Percentiles rank a stretch among this genome's conserved stretches.
Evolutionary conservation across 305 asterid genomes (phyloP).

Genomic region (Ilex paraguariensis): DNA sequence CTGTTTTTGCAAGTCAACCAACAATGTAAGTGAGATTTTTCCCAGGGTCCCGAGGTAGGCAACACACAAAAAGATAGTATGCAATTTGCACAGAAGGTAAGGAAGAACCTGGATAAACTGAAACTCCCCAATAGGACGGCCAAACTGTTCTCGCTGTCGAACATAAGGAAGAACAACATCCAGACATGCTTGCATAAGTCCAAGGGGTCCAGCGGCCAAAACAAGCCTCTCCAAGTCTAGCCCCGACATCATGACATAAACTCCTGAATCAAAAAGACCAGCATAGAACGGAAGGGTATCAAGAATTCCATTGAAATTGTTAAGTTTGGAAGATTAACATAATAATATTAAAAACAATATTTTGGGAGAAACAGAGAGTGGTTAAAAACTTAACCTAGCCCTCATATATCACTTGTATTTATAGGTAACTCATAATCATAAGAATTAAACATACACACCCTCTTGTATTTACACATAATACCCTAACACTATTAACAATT

Average conservation of each 20-base stretch:
- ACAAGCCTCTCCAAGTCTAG: constrained; percentile 96
- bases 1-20: constrained; percentile 39
- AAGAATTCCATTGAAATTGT: neutral
- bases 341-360: no score
- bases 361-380: no score
- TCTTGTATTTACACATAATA: no score
- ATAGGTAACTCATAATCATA: no score
- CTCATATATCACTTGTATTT: no score
- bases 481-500: no score
- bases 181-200: constrained; percentile 95
- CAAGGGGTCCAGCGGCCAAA: constrained; percentile 91
- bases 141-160: constrained; percentile 88
- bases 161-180: constrained; percentile 90
- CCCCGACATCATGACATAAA: constrained; percentile 98
- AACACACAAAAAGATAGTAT: neutral
- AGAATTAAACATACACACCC: no score
- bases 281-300: neutral
- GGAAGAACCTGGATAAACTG: constrained; percentile 77
- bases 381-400: no score
- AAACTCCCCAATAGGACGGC: constrained; percentile 85
- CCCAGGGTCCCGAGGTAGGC: neutral
- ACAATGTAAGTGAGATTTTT: constrained; percentile 10
- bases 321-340: no score
- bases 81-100: constrained; percentile 6
- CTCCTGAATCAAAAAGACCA: constrained; percentile 57